phyloP scores from a whole-genome alignment of 1,284 basidiomycete genomes.

The Ustilago lituana region DNA sequence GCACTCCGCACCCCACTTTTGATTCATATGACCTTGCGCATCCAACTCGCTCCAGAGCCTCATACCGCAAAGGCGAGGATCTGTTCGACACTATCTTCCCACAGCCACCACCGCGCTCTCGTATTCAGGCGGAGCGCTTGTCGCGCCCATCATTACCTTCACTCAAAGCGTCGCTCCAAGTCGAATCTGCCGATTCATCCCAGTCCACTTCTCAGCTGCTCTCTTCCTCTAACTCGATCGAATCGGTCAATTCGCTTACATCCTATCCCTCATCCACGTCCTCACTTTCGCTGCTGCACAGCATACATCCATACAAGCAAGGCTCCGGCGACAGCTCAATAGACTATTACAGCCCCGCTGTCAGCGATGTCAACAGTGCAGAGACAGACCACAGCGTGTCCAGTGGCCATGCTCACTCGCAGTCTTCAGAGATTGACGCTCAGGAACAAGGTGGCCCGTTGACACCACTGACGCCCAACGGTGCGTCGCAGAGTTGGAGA shows the following conservation, averaged over 20 bases:
- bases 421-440: conserved; percentile 38
- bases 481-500: conserved; percentile 31
- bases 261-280: conserved; percentile 42
- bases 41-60: conserved; percentile 1
- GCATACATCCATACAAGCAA: conserved; percentile 28
- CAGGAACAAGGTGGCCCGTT: conserved; percentile 22
- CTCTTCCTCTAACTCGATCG: conserved; percentile 31
- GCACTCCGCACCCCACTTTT: conserved; percentile 9
- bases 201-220: conserved; percentile 20
- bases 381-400: conserved; percentile 44
- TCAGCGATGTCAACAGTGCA: conserved; percentile 47
- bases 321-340: conserved; percentile 31
- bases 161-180: conserved; percentile 17
- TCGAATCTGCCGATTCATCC: conserved; percentile 35
- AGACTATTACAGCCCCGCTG: conserved; percentile 41
- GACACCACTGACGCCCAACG: conserved; percentile 43
- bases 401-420: conserved; percentile 32
- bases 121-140: conserved; percentile 26
- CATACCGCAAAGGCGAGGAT: conserved; percentile 15
- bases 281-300: conserved; percentile 33
- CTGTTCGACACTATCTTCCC: conserved; percentile 43
- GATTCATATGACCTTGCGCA: conserved; percentile 28
- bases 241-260: conserved; percentile 32
- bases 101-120: conserved; percentile 38
- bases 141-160: conserved; percentile 38